A percentile compares a stretch with the other conserved stretches of the same genome.
These are phyloP conservation scores for Berberis vulgaris DNA, from an alignment of 164 flowering plant species.

Conservation along the genomic window DNA sequence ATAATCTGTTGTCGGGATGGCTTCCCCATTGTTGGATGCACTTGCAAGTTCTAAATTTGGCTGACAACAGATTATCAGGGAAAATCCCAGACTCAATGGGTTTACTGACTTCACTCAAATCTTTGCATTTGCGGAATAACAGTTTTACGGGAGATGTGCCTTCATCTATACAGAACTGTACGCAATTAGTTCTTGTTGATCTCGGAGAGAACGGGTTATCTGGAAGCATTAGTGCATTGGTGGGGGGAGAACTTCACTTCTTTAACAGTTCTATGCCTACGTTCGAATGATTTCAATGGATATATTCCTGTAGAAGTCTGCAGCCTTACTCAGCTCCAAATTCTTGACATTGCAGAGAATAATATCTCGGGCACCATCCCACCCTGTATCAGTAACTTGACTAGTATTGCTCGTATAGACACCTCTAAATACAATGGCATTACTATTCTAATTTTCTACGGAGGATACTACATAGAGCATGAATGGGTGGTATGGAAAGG, in stretches of 20 bases:
- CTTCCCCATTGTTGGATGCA: not conserved
- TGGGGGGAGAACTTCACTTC: not conserved
- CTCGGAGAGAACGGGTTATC: not conserved
- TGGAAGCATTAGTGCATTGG: not conserved
- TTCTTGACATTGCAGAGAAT: not conserved
- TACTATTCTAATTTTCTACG: not conserved
- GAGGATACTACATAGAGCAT: not conserved
- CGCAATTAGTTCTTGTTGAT: not conserved
- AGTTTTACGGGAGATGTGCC: slow-evolving; percentile 1
- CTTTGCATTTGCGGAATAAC: not conserved
- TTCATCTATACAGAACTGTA: slow-evolving; percentile 3
- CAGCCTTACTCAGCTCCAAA: not conserved
- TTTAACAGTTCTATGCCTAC: not conserved
- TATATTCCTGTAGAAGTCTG: not conserved
- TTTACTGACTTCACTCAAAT: not conserved
- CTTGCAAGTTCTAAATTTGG: not conserved
- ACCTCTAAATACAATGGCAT: not conserved
- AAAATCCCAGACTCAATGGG: not conserved
- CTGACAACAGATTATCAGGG: not conserved
- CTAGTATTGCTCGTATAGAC: not conserved
- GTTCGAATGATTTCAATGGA: not conserved
- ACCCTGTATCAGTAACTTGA: not conserved
- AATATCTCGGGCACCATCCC: slow-evolving; percentile 1
- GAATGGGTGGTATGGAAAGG: not conserved
- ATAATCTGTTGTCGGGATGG: not conserved